Evolutionary conservation across 768 basidiomycete genomes (phyloP).

Genomic region (Cyclocybe aegerita): DNA sequence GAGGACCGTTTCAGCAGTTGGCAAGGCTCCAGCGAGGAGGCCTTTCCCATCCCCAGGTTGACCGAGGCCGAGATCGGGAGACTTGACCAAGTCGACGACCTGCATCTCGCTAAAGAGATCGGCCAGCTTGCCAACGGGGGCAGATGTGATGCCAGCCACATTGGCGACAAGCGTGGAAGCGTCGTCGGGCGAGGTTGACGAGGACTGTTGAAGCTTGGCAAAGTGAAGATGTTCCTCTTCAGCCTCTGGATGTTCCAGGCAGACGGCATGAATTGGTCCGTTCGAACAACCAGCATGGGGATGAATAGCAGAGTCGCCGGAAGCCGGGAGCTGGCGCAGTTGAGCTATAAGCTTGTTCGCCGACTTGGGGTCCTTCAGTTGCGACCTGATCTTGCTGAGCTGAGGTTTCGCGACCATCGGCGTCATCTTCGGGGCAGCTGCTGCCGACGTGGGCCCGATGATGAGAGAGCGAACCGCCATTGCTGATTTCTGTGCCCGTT

Average conservation of each 20-base stretch:
- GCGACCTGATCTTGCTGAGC: slow-evolving; percentile 63
- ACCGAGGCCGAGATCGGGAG: slow-evolving; percentile 70
- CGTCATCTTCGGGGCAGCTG: slow-evolving; percentile 35
- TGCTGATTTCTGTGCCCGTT: slow-evolving; percentile 64
- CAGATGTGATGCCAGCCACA: slow-evolving; percentile 41
- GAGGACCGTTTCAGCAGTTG: slow-evolving; percentile 70
- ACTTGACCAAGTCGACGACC: slow-evolving; percentile 55
- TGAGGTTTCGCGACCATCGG: slow-evolving; percentile 47
- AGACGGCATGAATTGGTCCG: slow-evolving; percentile 76
- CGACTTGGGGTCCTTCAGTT: slow-evolving; percentile 63
- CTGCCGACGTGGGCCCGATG: slow-evolving; percentile 46
- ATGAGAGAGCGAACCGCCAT: slow-evolving; percentile 66
- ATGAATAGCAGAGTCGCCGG: slow-evolving; percentile 26
- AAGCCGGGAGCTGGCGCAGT: slow-evolving; percentile 58
- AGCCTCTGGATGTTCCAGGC: slow-evolving; percentile 59
- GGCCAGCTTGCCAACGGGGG: slow-evolving; percentile 50
- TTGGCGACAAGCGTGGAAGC: slow-evolving; percentile 10
- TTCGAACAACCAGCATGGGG: slow-evolving; percentile 11
- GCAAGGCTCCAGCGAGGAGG: slow-evolving; percentile 71
- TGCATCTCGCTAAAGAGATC: slow-evolving; percentile 58
- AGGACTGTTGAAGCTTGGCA: slow-evolving; percentile 31
- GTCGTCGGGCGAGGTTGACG: slow-evolving; percentile 1
- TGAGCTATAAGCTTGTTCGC: slow-evolving; percentile 76
- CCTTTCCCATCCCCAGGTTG: slow-evolving; percentile 70
- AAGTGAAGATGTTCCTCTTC: slow-evolving; percentile 67